Evolutionary conservation across 2,329 filamentous ascomycete species (phyloP).

Genomic region (Aspergillus piperis): DNA sequence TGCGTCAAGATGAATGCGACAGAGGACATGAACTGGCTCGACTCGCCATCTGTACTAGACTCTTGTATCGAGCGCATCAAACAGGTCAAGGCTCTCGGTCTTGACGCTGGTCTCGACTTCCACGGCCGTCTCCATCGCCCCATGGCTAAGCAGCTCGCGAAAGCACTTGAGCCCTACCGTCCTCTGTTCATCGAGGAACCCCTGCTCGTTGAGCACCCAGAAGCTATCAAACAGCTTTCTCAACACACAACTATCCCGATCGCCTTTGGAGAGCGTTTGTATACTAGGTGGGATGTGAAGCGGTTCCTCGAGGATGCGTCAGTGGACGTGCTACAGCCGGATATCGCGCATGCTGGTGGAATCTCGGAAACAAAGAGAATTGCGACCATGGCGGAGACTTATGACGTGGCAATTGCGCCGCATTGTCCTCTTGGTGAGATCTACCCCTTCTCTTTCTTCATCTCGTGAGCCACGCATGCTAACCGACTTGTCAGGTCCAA

Average conservation of each 20-base stretch:
- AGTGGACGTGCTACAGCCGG: slow-evolving; percentile 72
- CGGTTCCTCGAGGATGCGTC: slow-evolving; percentile 68
- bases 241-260: slow-evolving; percentile 63
- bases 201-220: slow-evolving; percentile 67
- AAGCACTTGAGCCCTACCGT: slow-evolving; percentile 64
- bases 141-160: slow-evolving; percentile 76
- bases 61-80: slow-evolving; percentile 67
- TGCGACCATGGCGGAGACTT: slow-evolving; percentile 70
- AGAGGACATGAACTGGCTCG: slow-evolving; percentile 74
- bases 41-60: slow-evolving; percentile 66
- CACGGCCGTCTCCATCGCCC: slow-evolving; percentile 75
- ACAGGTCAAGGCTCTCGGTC: slow-evolving; percentile 66
- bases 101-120: slow-evolving; percentile 76
- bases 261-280: slow-evolving; percentile 70
- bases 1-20: slow-evolving; percentile 77
- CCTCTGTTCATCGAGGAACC: slow-evolving; percentile 77
- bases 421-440: slow-evolving; percentile 64
- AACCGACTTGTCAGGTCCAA: slow-evolving; percentile 50
- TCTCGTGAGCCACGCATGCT: background rate
- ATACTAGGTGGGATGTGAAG: slow-evolving; percentile 72
- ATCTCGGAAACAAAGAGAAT: slow-evolving; percentile 72
- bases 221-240: slow-evolving; percentile 64
- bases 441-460: too few species aligned
- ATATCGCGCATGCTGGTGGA: slow-evolving; percentile 70
- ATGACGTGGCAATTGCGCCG: slow-evolving; percentile 72